Conservation (phyloP, 2,329 filamentous ascomycete species). For the Aspergillus sp. region DNA sequence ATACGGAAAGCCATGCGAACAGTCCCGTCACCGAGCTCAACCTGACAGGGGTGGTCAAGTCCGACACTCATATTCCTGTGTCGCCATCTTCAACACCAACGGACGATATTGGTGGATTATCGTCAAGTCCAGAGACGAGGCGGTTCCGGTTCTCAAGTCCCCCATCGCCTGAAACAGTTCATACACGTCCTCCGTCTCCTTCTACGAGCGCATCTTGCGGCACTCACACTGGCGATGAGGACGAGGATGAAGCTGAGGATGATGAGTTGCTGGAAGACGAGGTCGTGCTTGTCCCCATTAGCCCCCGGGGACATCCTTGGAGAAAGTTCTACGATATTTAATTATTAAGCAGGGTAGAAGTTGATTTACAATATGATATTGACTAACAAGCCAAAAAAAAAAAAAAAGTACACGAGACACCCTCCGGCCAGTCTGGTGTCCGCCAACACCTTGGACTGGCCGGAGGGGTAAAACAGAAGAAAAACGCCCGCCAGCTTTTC, state of each 20-base stretch:
- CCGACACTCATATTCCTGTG: not conserved
- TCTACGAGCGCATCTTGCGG: not conserved
- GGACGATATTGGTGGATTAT: not conserved
- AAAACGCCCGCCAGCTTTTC: not conserved
- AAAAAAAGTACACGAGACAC: not conserved
- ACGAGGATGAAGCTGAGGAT: not conserved
- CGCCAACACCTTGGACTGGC: not conserved
- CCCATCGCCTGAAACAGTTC: not conserved
- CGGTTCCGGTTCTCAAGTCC: not conserved
- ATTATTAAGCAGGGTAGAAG: not conserved
- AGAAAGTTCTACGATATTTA: not conserved
- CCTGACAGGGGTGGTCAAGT: not conserved
- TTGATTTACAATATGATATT: not conserved
- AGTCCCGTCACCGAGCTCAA: not conserved
- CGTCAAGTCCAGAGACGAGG: not conserved
- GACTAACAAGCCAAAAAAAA: not conserved
- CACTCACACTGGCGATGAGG: not conserved
- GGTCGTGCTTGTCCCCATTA: slow-evolving; percentile 5
- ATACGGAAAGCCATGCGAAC: not conserved
- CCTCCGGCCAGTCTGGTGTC: not conserved
- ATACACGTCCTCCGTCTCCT: not conserved
- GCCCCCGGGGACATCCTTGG: not conserved
- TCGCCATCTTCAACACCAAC: not conserved
- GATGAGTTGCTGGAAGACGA: slow-evolving; percentile 1
- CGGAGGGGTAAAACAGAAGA: not conserved